Conservation (phyloP, 768 basidiomycete genomes). For the Strobilomyces confusus region DNA sequence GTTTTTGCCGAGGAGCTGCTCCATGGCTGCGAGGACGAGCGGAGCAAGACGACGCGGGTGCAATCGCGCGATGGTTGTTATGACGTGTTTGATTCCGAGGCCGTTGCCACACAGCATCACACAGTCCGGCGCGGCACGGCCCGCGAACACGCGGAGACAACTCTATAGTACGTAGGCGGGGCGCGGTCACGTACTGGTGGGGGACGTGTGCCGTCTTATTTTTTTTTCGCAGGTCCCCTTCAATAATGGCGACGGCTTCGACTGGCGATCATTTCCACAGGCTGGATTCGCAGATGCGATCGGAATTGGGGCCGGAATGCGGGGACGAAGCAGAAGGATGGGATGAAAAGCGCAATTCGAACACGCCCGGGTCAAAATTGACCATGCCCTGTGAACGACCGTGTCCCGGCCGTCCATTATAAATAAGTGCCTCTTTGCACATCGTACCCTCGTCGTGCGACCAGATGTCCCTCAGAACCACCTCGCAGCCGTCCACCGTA, state of each 20-base stretch:
- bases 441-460: not conserved
- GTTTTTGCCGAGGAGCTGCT: constrained; percentile 5
- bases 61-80: constrained; percentile 26
- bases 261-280: constrained; percentile 5
- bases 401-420: not conserved
- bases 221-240: not conserved
- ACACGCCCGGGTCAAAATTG: constrained; percentile 7
- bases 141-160: not conserved
- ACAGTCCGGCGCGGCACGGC: constrained; percentile 7
- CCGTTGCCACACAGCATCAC: constrained; percentile 19
- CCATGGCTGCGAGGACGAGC: constrained; percentile 18
- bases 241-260: constrained; percentile 5
- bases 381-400: constrained; percentile 7
- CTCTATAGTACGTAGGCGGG: too few species aligned
- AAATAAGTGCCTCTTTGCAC: constrained; percentile 3
- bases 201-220: not conserved
- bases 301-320: not conserved
- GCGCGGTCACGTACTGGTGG: not conserved
- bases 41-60: not conserved
- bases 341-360: not conserved
- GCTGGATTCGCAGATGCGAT: constrained; percentile 14
- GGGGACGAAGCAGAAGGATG: constrained; percentile 3
- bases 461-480: constrained; percentile 8
- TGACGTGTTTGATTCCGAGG: constrained; percentile 26
- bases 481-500: constrained; percentile 16